These are phyloP conservation scores for Mortierella sp. DNA, from an alignment of 371 early-diverging fungal species.

Conservation along the genomic window DNA sequence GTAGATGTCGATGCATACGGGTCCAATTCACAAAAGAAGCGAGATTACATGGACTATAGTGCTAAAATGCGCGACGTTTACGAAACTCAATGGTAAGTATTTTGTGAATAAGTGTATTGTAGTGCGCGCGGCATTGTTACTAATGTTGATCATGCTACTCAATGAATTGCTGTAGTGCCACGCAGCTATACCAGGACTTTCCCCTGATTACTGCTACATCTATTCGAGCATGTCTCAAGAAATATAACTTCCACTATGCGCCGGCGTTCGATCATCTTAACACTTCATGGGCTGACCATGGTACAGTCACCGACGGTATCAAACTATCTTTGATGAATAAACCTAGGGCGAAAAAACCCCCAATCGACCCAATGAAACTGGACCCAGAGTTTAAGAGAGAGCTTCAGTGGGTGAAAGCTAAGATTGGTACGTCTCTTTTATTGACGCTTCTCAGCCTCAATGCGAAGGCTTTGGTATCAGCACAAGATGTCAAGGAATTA, in stretches of 20 bases:
- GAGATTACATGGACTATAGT: conserved; percentile 30
- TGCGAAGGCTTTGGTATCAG: too few relatives aligned
- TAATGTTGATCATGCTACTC: not conserved
- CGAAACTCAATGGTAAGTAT: conserved; percentile 21
- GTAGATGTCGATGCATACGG: not conserved
- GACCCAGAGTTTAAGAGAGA: conserved; percentile 42
- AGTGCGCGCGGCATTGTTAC: not conserved
- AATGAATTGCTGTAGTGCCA: conserved; percentile 14
- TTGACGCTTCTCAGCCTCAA: too few relatives aligned
- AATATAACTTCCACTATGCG: conserved; percentile 30
- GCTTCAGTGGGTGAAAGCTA: conserved; percentile 26
- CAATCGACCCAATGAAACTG: not conserved
- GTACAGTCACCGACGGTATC: not conserved
- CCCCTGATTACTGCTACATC: conserved; percentile 27
- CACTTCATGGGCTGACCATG: conserved; percentile 4
- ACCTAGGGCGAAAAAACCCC: conserved; percentile 6
- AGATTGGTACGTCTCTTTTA: conserved; percentile 22
- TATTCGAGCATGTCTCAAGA: conserved; percentile 30
- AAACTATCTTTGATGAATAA: conserved; percentile 3
- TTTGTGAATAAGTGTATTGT: not conserved
- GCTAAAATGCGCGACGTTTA: conserved; percentile 16
- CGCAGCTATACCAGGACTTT: conserved; percentile 49
- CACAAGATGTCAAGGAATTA: not conserved
- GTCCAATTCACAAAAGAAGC: not conserved
- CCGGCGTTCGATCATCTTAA: conserved; percentile 42